Evolutionary conservation across 129 eudicot species (phyloP).

Genomic region (Centrapalus pauciflorus): DNA sequence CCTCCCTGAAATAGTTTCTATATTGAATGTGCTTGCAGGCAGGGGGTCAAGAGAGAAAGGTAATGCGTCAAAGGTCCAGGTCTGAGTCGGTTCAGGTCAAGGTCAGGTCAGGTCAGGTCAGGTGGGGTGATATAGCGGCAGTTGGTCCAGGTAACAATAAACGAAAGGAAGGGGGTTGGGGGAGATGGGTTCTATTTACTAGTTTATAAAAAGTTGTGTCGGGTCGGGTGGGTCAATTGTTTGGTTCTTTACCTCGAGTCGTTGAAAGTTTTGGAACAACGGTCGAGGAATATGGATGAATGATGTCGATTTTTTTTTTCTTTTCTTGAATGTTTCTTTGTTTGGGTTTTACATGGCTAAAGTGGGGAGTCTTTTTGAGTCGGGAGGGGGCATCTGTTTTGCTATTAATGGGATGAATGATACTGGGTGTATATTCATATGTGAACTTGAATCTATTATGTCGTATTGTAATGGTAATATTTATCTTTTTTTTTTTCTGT

Average conservation of each 20-base stretch:
- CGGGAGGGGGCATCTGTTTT: conserved; percentile 6
- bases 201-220: conserved; percentile 5
- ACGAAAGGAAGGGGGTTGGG: conserved; percentile 23
- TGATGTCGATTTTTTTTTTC: background rate
- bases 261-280: conserved; percentile 38
- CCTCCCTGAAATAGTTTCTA: conserved; percentile 2
- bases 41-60: conserved; percentile 28
- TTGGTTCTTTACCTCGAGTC: conserved; percentile 32
- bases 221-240: conserved; percentile 20
- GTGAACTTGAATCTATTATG: conserved; percentile 16
- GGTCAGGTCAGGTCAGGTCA: conserved; percentile 44
- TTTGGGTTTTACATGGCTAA: too few species aligned
- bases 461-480: conserved; percentile 11
- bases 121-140: conserved; percentile 31
- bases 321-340: background rate
- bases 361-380: background rate
- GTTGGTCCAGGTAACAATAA: conserved; percentile 46
- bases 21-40: conserved; percentile 18
- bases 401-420: conserved; percentile 16
- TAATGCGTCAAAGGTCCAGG: conserved; percentile 24
- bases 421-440: conserved; percentile 24
- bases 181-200: conserved; percentile 10
- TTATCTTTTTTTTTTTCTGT: background rate
- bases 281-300: conserved; percentile 18
- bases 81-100: conserved; percentile 33